These are phyloP conservation scores for Colletotrichum tofieldiae DNA, from an alignment of 2,329 filamentous ascomycete species.

Conservation along the genomic window DNA sequence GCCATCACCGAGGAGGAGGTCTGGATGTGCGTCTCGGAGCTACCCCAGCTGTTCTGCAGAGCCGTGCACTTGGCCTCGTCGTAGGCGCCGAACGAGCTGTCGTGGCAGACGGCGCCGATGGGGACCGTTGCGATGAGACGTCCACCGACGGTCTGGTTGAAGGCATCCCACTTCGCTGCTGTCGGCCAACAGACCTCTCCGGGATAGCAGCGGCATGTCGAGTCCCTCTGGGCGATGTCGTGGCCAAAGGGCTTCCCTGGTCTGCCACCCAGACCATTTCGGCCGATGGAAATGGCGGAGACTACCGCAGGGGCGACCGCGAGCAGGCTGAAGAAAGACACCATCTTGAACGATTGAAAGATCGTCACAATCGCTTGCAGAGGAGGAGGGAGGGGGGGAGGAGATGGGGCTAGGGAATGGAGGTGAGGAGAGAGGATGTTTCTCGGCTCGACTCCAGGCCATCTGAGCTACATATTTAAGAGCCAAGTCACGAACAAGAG, in stretches of 20 bases:
- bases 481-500: slow-evolving; percentile 6
- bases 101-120: slow-evolving; percentile 66
- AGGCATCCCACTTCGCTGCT: slow-evolving; percentile 57
- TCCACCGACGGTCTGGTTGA: slow-evolving; percentile 68
- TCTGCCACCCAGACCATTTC: neutral
- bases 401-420: slow-evolving; percentile 4
- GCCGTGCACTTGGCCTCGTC: slow-evolving; percentile 60
- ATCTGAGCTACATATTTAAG: slow-evolving; percentile 26
- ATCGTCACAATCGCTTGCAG: slow-evolving; percentile 9
- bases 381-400: neutral
- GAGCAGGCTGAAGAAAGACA: slow-evolving; percentile 36
- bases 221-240: slow-evolving; percentile 2
- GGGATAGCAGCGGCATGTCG: slow-evolving; percentile 64
- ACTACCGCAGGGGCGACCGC: slow-evolving; percentile 33
- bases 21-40: slow-evolving; percentile 59
- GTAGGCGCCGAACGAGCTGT: slow-evolving; percentile 65
- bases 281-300: slow-evolving; percentile 30
- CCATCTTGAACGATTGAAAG: slow-evolving; percentile 24
- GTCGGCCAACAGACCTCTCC: slow-evolving; percentile 69
- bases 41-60: slow-evolving; percentile 61
- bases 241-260: slow-evolving; percentile 15
- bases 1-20: slow-evolving; percentile 59
- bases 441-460: slow-evolving; percentile 12
- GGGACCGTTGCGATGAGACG: slow-evolving; percentile 66
- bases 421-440: slow-evolving; percentile 18